A percentile compares a stretch with the other conserved stretches of the same genome.
These are phyloP conservation scores for Mimosa pudica DNA, from an alignment of 306 rosid species.

Conservation along the genomic window DNA sequence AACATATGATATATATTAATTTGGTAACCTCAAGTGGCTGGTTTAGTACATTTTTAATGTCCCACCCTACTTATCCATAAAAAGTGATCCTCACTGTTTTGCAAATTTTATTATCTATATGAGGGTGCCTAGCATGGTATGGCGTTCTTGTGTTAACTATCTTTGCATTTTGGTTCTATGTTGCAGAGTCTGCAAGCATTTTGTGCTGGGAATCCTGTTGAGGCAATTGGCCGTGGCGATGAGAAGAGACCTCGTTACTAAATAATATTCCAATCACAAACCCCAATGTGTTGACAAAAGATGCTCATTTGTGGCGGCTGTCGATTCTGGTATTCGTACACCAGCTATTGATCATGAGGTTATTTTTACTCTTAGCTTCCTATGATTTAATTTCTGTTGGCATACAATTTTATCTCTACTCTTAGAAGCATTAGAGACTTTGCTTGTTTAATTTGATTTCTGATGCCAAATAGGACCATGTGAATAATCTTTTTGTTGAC, in stretches of 20 bases:
- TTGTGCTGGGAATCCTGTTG: constrained; percentile 28
- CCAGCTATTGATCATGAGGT: no score
- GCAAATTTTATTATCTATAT: constrained; percentile 6
- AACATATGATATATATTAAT: neutral
- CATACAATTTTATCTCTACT: no score
- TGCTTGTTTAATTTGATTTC: constrained; percentile 6
- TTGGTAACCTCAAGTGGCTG: neutral
- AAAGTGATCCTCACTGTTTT: neutral
- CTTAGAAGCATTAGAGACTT: neutral
- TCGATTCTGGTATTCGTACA: no score
- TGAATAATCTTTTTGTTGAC: constrained; percentile 27
- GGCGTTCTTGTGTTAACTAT: constrained; percentile 16
- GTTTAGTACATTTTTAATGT: neutral
- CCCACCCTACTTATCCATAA: neutral
- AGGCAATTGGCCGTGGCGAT: constrained; percentile 26
- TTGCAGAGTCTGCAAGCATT: constrained; percentile 48
- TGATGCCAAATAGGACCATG: constrained; percentile 10
- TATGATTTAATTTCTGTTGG: no score
- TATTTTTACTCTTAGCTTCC: no score
- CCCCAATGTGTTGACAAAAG: neutral
- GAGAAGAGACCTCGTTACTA: constrained; percentile 37
- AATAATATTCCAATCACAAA: constrained; percentile 21
- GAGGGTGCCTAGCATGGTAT: constrained; percentile 10
- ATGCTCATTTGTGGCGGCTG: no score
- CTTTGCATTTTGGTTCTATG: constrained; percentile 20